Evolutionary conservation across 176 grass and related monocot species (phyloP), one percentile per base, ranked within the genome.

Genomic region (Echinochloa phyllopogon): DNA sequence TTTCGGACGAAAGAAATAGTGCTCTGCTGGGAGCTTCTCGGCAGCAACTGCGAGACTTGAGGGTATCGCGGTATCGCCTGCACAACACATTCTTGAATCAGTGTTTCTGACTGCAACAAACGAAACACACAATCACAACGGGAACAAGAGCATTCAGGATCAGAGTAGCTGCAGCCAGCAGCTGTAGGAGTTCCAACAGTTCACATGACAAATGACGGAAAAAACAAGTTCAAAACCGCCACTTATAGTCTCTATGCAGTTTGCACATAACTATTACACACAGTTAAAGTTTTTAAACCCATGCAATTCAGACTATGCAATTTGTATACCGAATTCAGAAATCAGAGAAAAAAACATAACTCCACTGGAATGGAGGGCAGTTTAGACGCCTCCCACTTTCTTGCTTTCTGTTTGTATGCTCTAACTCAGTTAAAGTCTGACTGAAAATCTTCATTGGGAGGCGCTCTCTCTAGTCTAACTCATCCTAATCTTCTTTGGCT

Each of bases 221-320:
- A 78, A 62, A 17, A 75, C 40, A 69, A 21, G 74, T 57, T 58
- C 39, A 73, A 89, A 89, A 24, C 59, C 74, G 64, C 68, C 75
- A 83, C 52, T 62, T 85, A 40, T 64, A 84, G 65, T 74, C 86
- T 84, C 77, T 93, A 86, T 78, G 61, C 43, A 89, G 47, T 81
- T 85, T 77, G 50, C 77, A 83, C 57, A 85, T 21, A 65, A 65
- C 14, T 2, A 48, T 48, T 47, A 82, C 83, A 78, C 44, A 33
- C 76, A 52, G 78, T 77, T 17, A 80, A 59, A 61, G 38, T 16
- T 75, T 69, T 71, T 58, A 69, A 76, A 81, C 45, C 77, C 57
- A 76, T 36, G 48, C 77, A 52, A 11, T 85, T 91, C 65, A 72
- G 81, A 77, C 55, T 91, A 58, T 76, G 48, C 50, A 27, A 73